A percentile compares a stretch with the other conserved stretches of the same genome.
These are phyloP conservation scores for Pleurotus salmoneostramineus DNA, from an alignment of 768 basidiomycete genomes.

Conservation along the genomic window DNA sequence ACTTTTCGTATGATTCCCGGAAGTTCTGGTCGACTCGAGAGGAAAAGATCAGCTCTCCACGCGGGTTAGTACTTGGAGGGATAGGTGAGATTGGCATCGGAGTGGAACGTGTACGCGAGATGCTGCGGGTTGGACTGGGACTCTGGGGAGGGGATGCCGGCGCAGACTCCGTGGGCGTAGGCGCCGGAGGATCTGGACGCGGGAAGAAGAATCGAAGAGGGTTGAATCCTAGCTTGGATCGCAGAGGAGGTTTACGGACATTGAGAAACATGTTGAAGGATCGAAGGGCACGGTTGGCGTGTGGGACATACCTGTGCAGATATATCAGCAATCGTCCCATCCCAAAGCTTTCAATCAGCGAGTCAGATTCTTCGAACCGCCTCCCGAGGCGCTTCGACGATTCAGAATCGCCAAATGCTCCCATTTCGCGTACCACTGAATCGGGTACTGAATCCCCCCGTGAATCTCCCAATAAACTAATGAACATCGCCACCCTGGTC, in stretches of 20 bases:
- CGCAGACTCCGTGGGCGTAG: constrained; percentile 27
- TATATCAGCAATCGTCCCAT: not conserved
- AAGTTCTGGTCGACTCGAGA: constrained; percentile 80
- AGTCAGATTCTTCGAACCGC: not conserved
- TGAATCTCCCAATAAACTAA: too few species aligned
- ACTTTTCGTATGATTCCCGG: constrained; percentile 89
- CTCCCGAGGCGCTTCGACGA: too few species aligned
- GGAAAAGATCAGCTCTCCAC: constrained; percentile 96
- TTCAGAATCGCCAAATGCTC: too few species aligned
- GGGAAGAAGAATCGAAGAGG: constrained; percentile 59
- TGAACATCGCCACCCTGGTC: too few species aligned
- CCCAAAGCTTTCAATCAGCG: not conserved
- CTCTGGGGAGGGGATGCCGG: constrained; percentile 15
- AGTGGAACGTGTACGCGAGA: constrained; percentile 30
- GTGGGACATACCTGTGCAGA: constrained; percentile 83
- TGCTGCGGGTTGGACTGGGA: constrained; percentile 19
- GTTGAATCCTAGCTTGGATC: constrained; percentile 51
- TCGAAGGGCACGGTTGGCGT: constrained; percentile 88
- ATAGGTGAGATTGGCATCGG: constrained; percentile 73
- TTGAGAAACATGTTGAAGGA: constrained; percentile 98
- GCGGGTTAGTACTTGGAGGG: constrained; percentile 83
- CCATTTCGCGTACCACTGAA: too few species aligned
- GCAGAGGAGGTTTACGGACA: constrained; percentile 75
- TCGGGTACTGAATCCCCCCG: too few species aligned
- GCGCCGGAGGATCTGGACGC: constrained; percentile 26